These are phyloP conservation scores for Perilla frutescens DNA, from an alignment of 257 asterid species.

Conservation along the genomic window DNA sequence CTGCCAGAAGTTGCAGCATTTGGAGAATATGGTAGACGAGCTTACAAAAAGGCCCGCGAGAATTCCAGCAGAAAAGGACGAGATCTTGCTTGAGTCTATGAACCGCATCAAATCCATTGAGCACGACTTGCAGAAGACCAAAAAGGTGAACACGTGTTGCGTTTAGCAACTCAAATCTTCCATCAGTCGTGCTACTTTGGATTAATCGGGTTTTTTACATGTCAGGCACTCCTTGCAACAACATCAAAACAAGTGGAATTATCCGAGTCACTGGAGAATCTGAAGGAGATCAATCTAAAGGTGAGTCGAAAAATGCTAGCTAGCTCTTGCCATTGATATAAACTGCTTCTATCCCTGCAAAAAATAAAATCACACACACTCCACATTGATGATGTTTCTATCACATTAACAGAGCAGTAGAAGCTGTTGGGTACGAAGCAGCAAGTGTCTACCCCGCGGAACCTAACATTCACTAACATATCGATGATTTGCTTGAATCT, in stretches of 20 bases:
- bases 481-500: slow-evolving; percentile 10
- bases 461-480: slow-evolving; percentile 37
- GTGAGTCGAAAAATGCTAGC: slow-evolving; percentile 39
- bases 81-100: slow-evolving; percentile 80
- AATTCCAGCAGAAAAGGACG: slow-evolving; percentile 89
- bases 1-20: slow-evolving; percentile 80
- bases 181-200: neutral
- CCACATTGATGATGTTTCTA: slow-evolving; percentile 25
- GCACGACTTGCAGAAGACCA: slow-evolving; percentile 86
- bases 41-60: slow-evolving; percentile 72
- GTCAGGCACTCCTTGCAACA: slow-evolving; percentile 80
- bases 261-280: slow-evolving; percentile 77
- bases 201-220: neutral
- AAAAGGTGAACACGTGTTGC: slow-evolving; percentile 52
- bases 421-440: slow-evolving; percentile 69
- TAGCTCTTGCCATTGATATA: slow-evolving; percentile 7
- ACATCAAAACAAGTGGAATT: slow-evolving; percentile 92
- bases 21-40: slow-evolving; percentile 75
- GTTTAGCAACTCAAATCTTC: slow-evolving; percentile 3
- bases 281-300: slow-evolving; percentile 61
- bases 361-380: neutral
- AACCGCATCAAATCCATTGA: slow-evolving; percentile 88
- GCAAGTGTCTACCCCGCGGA: slow-evolving; percentile 52
- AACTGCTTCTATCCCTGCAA: neutral
- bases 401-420: slow-evolving; percentile 52